Evolutionary conservation across 768 basidiomycete genomes (phyloP).

Genomic region (Boletus fagicola): DNA sequence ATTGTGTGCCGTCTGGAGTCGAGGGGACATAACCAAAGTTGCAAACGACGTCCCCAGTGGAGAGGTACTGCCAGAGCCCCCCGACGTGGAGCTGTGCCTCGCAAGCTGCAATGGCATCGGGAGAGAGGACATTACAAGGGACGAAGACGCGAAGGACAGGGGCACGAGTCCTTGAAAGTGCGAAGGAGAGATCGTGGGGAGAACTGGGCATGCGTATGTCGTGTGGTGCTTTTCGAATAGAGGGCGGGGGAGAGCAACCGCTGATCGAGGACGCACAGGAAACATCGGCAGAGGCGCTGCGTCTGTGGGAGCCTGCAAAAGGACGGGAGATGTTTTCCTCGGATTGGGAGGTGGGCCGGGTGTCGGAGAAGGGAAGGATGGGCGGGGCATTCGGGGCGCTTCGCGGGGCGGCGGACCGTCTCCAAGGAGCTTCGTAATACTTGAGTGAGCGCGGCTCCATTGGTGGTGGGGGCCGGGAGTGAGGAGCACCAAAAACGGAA

Average conservation of each 20-base stretch:
- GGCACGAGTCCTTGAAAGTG: conserved; percentile 61
- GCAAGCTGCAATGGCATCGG: conserved; percentile 49
- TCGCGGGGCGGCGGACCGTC: conserved; percentile 30
- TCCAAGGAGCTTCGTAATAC: conserved; percentile 51
- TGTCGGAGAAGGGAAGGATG: conserved; percentile 21
- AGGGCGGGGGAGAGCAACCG: conserved; percentile 25
- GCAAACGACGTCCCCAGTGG: conserved; percentile 73
- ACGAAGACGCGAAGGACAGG: conserved; percentile 75
- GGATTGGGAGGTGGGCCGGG: conserved; percentile 28
- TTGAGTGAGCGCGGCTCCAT: conserved; percentile 45
- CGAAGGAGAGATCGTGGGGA: conserved; percentile 62
- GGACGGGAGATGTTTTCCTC: conserved; percentile 41
- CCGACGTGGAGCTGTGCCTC: conserved; percentile 66
- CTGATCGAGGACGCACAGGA: conserved; percentile 44
- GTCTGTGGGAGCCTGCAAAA: conserved; percentile 37
- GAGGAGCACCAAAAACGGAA: conserved; percentile 40
- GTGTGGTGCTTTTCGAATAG: conserved; percentile 13
- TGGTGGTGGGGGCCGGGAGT: conserved; percentile 44
- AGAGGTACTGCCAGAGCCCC: conserved; percentile 74
- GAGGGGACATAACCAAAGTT: conserved; percentile 77
- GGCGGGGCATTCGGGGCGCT: not conserved
- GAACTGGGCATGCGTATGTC: conserved; percentile 27
- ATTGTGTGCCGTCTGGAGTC: conserved; percentile 27
- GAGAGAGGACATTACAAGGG: conserved; percentile 57
- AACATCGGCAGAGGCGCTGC: conserved; percentile 42